Evolutionary conservation across 192 early-diverging fungal genomes (phyloP).

Genomic region (Gigaspora rosea): DNA sequence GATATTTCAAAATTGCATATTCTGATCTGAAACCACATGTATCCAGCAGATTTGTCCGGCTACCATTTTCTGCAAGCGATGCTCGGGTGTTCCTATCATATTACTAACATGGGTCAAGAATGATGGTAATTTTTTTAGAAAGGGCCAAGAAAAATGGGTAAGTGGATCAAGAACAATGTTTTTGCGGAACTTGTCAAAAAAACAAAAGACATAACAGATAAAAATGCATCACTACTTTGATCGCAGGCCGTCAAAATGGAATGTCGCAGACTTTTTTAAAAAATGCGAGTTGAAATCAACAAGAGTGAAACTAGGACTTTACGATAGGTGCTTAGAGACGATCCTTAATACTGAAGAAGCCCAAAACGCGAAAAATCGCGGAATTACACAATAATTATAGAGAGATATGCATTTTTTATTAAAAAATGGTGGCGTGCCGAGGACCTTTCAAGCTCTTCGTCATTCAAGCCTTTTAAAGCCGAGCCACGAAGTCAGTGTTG

Average conservation of each 20-base stretch:
- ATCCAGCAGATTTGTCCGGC: no score
- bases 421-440: constrained; percentile 16
- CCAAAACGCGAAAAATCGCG: background rate
- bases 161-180: no score
- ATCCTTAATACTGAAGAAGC: background rate
- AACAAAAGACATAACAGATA: no score
- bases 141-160: no score
- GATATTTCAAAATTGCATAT: no score
- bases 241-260: constrained; percentile 20
- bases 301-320: background rate
- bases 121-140: no score
- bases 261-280: constrained; percentile 18
- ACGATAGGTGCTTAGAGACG: background rate
- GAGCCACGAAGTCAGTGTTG: constrained; percentile 17
- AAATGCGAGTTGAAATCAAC: background rate
- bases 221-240: constrained; percentile 26
- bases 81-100: no score
- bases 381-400: background rate
- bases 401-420: background rate
- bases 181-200: no score
- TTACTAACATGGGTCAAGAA: no score
- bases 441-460: constrained; percentile 3
- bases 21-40: no score
- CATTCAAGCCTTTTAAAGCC: constrained; percentile 23
- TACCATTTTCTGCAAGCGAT: no score